These are phyloP conservation scores for Tetracladium maxilliforme DNA, from an alignment of 2,329 filamentous ascomycete species.

Conservation along the genomic window DNA sequence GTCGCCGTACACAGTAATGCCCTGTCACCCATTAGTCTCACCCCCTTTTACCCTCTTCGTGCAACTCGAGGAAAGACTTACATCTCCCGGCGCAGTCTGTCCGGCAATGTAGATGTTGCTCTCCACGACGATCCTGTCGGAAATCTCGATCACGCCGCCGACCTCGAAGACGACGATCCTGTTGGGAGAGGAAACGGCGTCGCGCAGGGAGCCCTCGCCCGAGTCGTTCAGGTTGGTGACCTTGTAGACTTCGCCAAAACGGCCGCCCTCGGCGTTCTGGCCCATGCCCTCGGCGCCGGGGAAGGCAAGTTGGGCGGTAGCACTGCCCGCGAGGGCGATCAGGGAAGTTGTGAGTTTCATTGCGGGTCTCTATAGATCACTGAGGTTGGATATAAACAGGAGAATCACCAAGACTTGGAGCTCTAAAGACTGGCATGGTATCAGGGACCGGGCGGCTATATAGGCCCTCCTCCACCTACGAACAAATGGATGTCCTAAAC, in stretches of 20 bases:
- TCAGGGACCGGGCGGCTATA: no score
- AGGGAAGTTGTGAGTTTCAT: no score
- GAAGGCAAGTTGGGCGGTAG: no score
- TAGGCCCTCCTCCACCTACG: no score
- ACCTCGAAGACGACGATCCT: constrained; percentile 28
- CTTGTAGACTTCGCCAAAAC: constrained; percentile 23
- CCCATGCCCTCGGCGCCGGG: constrained; percentile 31
- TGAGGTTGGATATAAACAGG: no score
- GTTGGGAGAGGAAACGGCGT: constrained; percentile 25
- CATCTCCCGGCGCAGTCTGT: constrained; percentile 28
- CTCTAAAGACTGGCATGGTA: no score
- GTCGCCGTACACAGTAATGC: constrained; percentile 37
- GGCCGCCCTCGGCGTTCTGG: constrained; percentile 25
- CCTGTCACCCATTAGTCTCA: constrained; percentile 8
- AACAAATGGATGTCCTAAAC: no score
- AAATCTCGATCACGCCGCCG: constrained; percentile 27
- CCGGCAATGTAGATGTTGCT: constrained; percentile 27
- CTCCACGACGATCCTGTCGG: constrained; percentile 22
- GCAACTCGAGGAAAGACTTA: constrained; percentile 10
- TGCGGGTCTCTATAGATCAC: no score
- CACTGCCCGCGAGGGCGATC: no score
- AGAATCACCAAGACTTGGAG: no score
- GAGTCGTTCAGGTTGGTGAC: constrained; percentile 28
- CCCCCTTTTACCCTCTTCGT: no score
- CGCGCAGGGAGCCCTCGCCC: constrained; percentile 28